Base-by-base conservation (phyloP, 306 rosid genomes). In the Castanospermum australe region DNA sequence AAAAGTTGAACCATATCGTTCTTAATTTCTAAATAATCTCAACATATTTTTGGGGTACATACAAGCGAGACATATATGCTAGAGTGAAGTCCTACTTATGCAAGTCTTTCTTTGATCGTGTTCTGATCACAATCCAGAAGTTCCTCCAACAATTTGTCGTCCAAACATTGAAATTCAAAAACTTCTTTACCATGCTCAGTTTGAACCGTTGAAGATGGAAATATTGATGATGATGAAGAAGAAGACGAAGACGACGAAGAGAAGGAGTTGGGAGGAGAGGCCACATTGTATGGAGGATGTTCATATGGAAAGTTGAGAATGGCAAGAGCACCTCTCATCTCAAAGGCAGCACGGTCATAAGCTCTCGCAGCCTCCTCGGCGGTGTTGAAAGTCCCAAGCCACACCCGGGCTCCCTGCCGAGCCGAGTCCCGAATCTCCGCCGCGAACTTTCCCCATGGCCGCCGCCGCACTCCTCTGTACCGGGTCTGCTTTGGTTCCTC, bases 361-460 rank as follows among this genome's bases (percentile, higher is more conserved):
- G 97, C 94, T 69, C 96, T 82, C 3, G 94, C 94, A 6, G 92
- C 95, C 56, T 88, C 95, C 66, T 87, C 82, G 0, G 84, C 92
- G 0, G 90, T 89, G 77, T 67, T 73, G 42, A 86, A 92, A 5
- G 97, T 92, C 1, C 97, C 97, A 5, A 90, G 93, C 95, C 97
- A 92, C 57, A 92, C 22, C 13, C 97, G 68, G 13, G 83, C 86
- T 0, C 90, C 92, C 3, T 84, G 84, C 42, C 84, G 47, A 30
- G 71, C 7, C 5, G 88, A 81, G 15, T 81, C 81, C 32, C 88
- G 33, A 72, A 85, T 81, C 81, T 81, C 86, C 0, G 88, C 86
- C 0, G 88, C 88, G 41, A 52, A 85, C 10, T 81, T 85, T n/a
- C 88, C 88, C 88, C 88, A 85, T 35, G 88, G 86, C 67, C 88